Evolutionary conservation across 768 basidiomycete genomes (phyloP).

Genomic region (Rhizopogon rudus): DNA sequence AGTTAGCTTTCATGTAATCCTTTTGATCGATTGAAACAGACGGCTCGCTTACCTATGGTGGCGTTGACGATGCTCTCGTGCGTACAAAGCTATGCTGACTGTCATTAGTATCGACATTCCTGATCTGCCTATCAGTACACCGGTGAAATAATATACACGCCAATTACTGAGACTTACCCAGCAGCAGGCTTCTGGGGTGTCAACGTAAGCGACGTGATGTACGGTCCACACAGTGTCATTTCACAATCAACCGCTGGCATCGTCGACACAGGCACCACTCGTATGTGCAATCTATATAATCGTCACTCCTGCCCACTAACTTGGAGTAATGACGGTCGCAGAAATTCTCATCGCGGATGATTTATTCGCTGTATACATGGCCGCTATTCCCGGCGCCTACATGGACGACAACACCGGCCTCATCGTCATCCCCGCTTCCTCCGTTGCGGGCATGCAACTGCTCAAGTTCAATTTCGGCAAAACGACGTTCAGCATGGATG

Average conservation of each 20-base stretch:
- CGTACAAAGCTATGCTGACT: neutral
- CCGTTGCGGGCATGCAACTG: constrained; percentile 10
- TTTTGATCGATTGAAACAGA: constrained; percentile 7
- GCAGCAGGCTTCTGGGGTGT: constrained; percentile 25
- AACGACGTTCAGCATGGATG: constrained; percentile 10
- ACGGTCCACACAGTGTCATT: constrained; percentile 11
- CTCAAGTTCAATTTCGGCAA: constrained; percentile 12
- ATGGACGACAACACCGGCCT: constrained; percentile 5
- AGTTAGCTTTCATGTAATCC: neutral
- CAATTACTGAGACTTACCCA: constrained; percentile 21
- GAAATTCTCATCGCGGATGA: constrained; percentile 19
- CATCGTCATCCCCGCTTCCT: constrained; percentile 12
- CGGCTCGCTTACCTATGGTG: constrained; percentile 24
- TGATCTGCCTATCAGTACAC: constrained; percentile 10
- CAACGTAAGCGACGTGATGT: constrained; percentile 18
- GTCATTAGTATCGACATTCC: neutral
- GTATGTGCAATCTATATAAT: constrained; percentile 2
- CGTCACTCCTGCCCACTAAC: neutral
- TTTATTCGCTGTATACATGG: constrained; percentile 12
- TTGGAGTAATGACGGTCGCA: neutral
- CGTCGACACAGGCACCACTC: constrained; percentile 24
- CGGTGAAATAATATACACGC: constrained; percentile 19
- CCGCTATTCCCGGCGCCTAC: constrained; percentile 11
- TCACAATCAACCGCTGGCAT: constrained; percentile 20
- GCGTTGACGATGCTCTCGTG: constrained; percentile 13